phyloP scores from a whole-genome alignment of 106 monocot genomes.

The Xerophyta viscosa region DNA sequence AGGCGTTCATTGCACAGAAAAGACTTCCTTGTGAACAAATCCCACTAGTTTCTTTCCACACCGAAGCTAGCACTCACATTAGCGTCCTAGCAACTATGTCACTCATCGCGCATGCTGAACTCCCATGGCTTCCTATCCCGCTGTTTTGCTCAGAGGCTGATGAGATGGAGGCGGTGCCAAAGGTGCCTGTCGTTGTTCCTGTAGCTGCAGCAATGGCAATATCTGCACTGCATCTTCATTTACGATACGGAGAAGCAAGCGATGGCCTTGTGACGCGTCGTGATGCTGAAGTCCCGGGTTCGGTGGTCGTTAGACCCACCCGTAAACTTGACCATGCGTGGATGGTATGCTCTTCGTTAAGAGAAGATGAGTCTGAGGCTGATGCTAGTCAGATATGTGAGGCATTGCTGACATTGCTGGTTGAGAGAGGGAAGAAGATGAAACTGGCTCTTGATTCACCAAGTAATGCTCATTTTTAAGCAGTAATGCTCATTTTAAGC shows the following conservation, averaged over 20 bases:
- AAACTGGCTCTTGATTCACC: no score
- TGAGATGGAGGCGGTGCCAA: conserved; percentile 8
- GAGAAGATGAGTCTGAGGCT: conserved; percentile 37
- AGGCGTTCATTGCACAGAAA: conserved; percentile 62
- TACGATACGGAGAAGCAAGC: conserved; percentile 73
- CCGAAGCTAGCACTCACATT: conserved; percentile 54
- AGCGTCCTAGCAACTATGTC: conserved; percentile 66
- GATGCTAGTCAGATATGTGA: conserved; percentile 79
- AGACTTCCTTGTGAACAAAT: conserved; percentile 49
- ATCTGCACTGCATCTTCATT: conserved; percentile 53
- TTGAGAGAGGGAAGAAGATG: conserved; percentile 73
- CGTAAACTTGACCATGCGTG: conserved; percentile 75
- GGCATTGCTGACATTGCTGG: conserved; percentile 70
- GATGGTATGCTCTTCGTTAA: conserved; percentile 82
- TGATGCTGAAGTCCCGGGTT: conserved; percentile 82
- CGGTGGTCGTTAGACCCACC: conserved; percentile 49
- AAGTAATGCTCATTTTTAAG: no score
- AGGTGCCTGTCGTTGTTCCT: conserved; percentile 70
- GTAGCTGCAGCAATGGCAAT: conserved; percentile 69
- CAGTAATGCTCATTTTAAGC: no score
- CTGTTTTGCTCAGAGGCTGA: conserved; percentile 7
- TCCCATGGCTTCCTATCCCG: conserved; percentile 31
- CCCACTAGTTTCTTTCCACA: conserved; percentile 85
- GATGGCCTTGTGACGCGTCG: conserved; percentile 69
- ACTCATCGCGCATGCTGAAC: conserved; percentile 68